phyloP scores from a whole-genome alignment of 441 rosid genomes.

The Erysimum cheiri region DNA sequence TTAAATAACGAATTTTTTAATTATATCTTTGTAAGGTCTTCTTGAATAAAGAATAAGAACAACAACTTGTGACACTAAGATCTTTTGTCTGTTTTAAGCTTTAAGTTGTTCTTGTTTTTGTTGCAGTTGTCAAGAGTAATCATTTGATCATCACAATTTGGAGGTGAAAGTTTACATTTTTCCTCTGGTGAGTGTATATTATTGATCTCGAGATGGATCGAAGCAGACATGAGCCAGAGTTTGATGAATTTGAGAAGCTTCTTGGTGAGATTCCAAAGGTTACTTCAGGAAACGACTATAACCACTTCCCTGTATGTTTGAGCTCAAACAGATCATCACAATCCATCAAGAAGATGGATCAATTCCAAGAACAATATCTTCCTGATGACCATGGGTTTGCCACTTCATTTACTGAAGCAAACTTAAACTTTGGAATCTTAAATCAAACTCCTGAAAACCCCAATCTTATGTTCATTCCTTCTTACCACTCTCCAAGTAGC shows the following conservation, averaged over 20 bases:
- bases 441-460: constrained; percentile 35
- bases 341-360: constrained; percentile 44
- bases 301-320: constrained; percentile 42
- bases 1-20: constrained; percentile 17
- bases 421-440: constrained; percentile 45
- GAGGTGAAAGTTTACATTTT: constrained; percentile 22
- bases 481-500: constrained; percentile 46
- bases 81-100: constrained; percentile 11
- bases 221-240: constrained; percentile 58
- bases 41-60: constrained; percentile 19
- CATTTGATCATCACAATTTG: constrained; percentile 1
- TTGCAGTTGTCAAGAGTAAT: constrained; percentile 31
- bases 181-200: neutral
- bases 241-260: constrained; percentile 83
- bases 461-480: constrained; percentile 28
- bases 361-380: constrained; percentile 50
- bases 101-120: constrained; percentile 14
- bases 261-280: constrained; percentile 85
- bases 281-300: constrained; percentile 57
- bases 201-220: constrained; percentile 57
- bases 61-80: constrained; percentile 31
- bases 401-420: constrained; percentile 60
- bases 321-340: constrained; percentile 48
- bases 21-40: neutral
- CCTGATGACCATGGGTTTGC: constrained; percentile 65